Conservation (phyloP, 2,329 filamentous ascomycete genomes). For the Daldinia sp. region DNA sequence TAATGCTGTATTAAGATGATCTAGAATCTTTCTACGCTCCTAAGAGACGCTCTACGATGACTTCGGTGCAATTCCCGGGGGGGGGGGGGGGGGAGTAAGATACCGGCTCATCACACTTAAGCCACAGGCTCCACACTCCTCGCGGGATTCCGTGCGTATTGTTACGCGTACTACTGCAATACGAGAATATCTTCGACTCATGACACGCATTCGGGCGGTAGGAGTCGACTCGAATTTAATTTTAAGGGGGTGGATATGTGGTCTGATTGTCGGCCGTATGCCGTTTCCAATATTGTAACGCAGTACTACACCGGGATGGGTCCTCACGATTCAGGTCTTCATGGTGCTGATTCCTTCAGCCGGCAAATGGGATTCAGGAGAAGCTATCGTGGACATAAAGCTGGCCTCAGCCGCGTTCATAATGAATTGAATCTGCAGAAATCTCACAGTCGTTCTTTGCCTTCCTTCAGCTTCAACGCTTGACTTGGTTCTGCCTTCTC, state of each 20-base stretch:
- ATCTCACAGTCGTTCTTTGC: conserved; percentile 22
- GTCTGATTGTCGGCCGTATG: conserved; percentile 18
- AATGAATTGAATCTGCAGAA: neutral
- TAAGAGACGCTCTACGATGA: conserved; percentile 1
- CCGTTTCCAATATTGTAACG: conserved; percentile 20
- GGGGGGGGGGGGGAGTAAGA: conserved; percentile 14
- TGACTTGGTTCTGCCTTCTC: conserved; percentile 1
- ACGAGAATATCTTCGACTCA: conserved; percentile 23
- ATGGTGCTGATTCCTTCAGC: conserved; percentile 14
- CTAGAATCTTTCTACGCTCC: conserved; percentile 8
- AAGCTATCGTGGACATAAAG: conserved; percentile 29
- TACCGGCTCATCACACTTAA: conserved; percentile 8
- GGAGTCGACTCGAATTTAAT: conserved; percentile 8
- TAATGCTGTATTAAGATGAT: conserved; percentile 10
- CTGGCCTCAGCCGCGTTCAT: neutral
- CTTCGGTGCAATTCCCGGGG: conserved; percentile 19
- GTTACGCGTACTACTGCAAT: conserved; percentile 24
- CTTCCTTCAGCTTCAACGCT: conserved; percentile 15
- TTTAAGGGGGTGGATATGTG: conserved; percentile 17
- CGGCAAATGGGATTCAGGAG: conserved; percentile 15
- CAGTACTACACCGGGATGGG: conserved; percentile 19
- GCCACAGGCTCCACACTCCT: conserved; percentile 18
- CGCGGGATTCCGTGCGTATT: neutral
- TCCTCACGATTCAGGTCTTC: conserved; percentile 10
- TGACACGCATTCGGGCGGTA: conserved; percentile 8